phyloP scores from a whole-genome alignment of 768 basidiomycete species.

The Gautieria morchelliformis region DNA sequence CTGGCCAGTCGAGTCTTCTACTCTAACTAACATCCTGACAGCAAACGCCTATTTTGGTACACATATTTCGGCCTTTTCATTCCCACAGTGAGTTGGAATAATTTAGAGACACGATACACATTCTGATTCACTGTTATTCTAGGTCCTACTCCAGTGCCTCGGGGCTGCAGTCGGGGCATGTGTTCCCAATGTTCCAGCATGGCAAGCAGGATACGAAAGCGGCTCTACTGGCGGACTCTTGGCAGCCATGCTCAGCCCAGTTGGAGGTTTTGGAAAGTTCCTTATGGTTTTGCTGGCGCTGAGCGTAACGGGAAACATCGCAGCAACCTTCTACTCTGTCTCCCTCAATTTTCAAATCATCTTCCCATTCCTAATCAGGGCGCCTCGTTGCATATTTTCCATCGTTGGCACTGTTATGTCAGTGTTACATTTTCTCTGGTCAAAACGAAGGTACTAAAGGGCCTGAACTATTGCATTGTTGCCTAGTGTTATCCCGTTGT shows the following conservation, averaged over 20 bases:
- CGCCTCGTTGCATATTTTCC: constrained; percentile 66
- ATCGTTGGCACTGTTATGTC: constrained; percentile 59
- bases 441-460: too few relatives aligned
- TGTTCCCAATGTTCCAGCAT: constrained; percentile 43
- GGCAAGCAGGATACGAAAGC: constrained; percentile 41
- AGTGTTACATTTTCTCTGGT: constrained; percentile 18
- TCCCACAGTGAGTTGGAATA: constrained; percentile 38
- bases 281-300: constrained; percentile 65
- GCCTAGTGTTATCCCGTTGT: constrained; percentile 51
- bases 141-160: constrained; percentile 40
- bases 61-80: constrained; percentile 56
- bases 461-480: too few relatives aligned
- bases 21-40: constrained; percentile 14
- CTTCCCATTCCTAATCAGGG: constrained; percentile 42
- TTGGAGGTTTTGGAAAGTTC: constrained; percentile 60
- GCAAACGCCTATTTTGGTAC: constrained; percentile 53
- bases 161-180: constrained; percentile 62
- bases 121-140: background rate
- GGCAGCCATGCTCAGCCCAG: constrained; percentile 50
- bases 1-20: background rate
- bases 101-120: background rate
- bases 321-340: constrained; percentile 75
- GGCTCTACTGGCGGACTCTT: constrained; percentile 54
- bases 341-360: constrained; percentile 66
- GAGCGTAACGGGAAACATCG: constrained; percentile 71